phyloP scores from a whole-genome alignment of 2,329 filamentous ascomycete genomes.

The Alternaria brassicicola region DNA sequence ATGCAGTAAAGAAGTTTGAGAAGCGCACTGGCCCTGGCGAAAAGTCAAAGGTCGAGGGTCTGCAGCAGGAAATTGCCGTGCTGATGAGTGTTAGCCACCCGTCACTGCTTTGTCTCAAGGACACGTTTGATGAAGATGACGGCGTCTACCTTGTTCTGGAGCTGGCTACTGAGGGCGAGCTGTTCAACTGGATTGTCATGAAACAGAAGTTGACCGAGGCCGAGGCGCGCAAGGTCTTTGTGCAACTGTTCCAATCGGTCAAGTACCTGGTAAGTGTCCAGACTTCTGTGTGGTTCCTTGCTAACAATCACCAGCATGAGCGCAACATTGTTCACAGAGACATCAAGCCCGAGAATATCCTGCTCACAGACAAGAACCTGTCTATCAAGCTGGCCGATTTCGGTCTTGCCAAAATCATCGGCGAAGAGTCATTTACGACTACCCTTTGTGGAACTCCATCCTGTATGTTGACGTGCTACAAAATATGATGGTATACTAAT shows the following conservation, averaged over 20 bases:
- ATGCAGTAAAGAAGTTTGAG: slow-evolving; percentile 93
- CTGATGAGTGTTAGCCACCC: slow-evolving; percentile 97
- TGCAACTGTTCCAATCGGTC: slow-evolving; percentile 88
- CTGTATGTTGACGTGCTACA: slow-evolving; percentile 54
- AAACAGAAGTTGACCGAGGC: slow-evolving; percentile 85
- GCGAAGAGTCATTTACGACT: slow-evolving; percentile 96
- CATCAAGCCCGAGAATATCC: slow-evolving; percentile 96
- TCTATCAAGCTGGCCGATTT: slow-evolving; percentile 95
- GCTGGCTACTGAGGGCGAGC: slow-evolving; percentile 86
- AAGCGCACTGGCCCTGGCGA: slow-evolving; percentile 83
- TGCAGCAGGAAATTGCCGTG: slow-evolving; percentile 95
- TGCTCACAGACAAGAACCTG: slow-evolving; percentile 83
- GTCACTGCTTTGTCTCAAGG: slow-evolving; percentile 89
- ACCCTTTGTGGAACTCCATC: slow-evolving; percentile 95
- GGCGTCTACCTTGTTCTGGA: slow-evolving; percentile 92
- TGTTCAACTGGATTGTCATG: slow-evolving; percentile 94
- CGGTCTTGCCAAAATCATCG: slow-evolving; percentile 96
- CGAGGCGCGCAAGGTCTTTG: slow-evolving; percentile 85
- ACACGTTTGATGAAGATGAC: slow-evolving; percentile 90
- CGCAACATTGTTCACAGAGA: slow-evolving; percentile 97
- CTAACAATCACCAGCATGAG: slow-evolving; percentile 72
- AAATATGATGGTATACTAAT: slow-evolving; percentile 22
- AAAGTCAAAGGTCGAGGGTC: slow-evolving; percentile 78
- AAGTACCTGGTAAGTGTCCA: slow-evolving; percentile 81
- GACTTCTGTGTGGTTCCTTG: not conserved